Evolutionary conservation across 2,329 filamentous ascomycete species (phyloP).

Genomic region (Colletotrichum sansevieriae): DNA sequence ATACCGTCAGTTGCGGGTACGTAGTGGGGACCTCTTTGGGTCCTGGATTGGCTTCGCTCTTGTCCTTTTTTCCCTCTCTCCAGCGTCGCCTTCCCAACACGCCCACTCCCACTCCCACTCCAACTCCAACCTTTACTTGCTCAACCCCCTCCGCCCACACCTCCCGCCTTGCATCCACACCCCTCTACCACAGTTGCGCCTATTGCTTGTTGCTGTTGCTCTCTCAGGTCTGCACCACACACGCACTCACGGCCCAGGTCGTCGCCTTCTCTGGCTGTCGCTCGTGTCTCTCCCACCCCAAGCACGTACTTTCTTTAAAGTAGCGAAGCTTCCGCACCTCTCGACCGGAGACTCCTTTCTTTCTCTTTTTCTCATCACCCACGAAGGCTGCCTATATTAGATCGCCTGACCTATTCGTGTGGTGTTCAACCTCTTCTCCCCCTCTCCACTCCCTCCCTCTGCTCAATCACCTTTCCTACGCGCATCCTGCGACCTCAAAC

Average conservation of each 20-base stretch:
- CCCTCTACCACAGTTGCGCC: conserved; percentile 11
- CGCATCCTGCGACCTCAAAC: conserved; percentile 38
- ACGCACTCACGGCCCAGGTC: conserved; percentile 13
- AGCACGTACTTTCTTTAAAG: conserved; percentile 40
- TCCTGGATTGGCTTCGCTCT: conserved; percentile 24
- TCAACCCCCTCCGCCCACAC: not conserved
- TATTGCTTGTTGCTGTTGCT: conserved; percentile 29
- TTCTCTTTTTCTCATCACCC: conserved; percentile 44
- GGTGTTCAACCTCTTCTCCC: conserved; percentile 39
- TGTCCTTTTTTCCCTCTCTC: conserved; percentile 17
- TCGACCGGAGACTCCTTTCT: conserved; percentile 20
- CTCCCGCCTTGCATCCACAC: conserved; percentile 13
- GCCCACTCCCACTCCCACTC: not conserved
- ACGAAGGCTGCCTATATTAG: conserved; percentile 43
- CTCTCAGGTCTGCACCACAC: conserved; percentile 7
- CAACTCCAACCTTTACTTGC: not conserved
- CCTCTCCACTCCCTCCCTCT: conserved; percentile 38
- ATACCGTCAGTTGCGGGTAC: conserved; percentile 37
- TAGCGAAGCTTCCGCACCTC: conserved; percentile 41
- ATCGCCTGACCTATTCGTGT: conserved; percentile 44
- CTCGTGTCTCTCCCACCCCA: conserved; percentile 31
- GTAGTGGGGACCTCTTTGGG: conserved; percentile 34
- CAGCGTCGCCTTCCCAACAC: conserved; percentile 20
- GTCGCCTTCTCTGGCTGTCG: conserved; percentile 14
- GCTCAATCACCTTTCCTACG: conserved; percentile 38